A percentile compares a stretch with the other conserved stretches of the same genome.
These are phyloP conservation scores for Leccinum broughii DNA, from an alignment of 768 basidiomycete genomes.

Conservation along the genomic window DNA sequence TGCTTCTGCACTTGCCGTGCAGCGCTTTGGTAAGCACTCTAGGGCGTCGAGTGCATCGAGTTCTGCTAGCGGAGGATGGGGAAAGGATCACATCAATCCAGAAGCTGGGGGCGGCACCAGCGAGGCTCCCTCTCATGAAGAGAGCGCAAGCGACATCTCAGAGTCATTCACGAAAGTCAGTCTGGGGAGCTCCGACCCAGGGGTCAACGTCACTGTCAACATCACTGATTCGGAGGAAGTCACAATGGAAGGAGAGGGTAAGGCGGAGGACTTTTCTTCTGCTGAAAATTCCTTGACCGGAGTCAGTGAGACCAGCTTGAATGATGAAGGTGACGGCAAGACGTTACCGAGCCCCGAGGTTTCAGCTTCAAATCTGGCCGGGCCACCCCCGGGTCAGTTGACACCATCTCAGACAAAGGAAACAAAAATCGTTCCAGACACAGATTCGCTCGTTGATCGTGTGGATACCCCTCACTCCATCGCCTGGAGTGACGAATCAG, in stretches of 20 bases:
- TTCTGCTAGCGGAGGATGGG: conserved; percentile 38
- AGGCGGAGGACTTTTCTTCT: conserved; percentile 23
- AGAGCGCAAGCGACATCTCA: conserved; percentile 20
- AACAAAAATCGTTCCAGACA: not conserved
- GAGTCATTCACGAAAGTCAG: conserved; percentile 29
- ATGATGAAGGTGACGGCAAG: conserved; percentile 4
- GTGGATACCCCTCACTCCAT: conserved; percentile 7
- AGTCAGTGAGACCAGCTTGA: conserved; percentile 16
- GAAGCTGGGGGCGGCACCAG: conserved; percentile 33
- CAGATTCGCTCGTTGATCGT: not conserved
- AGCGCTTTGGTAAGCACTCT: conserved; percentile 33
- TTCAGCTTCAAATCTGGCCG: conserved; percentile 1
- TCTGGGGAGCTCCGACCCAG: conserved; percentile 35
- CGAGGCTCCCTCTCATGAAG: conserved; percentile 37
- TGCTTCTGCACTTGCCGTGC: conserved; percentile 42
- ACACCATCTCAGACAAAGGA: conserved; percentile 4
- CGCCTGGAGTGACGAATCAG: conserved; percentile 30
- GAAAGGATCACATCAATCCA: conserved; percentile 30
- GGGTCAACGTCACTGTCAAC: conserved; percentile 43
- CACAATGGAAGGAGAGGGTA: conserved; percentile 24
- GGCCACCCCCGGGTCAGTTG: not conserved
- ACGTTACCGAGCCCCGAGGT: conserved; percentile 2
- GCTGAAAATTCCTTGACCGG: conserved; percentile 23
- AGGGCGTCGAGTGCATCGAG: conserved; percentile 30
- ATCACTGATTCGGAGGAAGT: conserved; percentile 35